Evolutionary conservation across 352 stramenopile genomes (phyloP).

Genomic region (Globisporangium lucens): DNA sequence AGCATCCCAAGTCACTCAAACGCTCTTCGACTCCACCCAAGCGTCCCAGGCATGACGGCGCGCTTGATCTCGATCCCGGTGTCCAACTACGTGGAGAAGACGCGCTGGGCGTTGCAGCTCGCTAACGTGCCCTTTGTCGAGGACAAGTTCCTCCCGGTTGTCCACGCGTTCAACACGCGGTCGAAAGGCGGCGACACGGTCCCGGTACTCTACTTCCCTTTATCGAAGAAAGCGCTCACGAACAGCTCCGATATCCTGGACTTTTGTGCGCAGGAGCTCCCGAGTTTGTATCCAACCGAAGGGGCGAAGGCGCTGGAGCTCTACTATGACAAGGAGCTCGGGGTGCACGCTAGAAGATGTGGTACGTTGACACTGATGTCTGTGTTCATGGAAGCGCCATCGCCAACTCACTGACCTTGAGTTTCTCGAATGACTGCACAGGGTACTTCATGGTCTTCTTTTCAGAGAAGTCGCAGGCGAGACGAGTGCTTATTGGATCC

Average conservation of each 20-base stretch:
- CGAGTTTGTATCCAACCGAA: slow-evolving; percentile 32
- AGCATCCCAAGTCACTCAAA: background rate
- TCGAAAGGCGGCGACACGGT: slow-evolving; percentile 36
- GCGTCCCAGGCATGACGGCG: background rate
- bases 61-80: slow-evolving; percentile 41
- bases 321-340: slow-evolving; percentile 40
- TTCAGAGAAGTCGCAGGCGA: slow-evolving; percentile 14
- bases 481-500: slow-evolving; percentile 18
- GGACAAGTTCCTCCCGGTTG: slow-evolving; percentile 37
- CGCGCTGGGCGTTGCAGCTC: slow-evolving; percentile 40
- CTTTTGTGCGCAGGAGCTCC: slow-evolving; percentile 26
- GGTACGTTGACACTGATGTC: slow-evolving; percentile 6
- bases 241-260: slow-evolving; percentile 40
- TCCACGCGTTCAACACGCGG: slow-evolving; percentile 34
- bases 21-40: background rate
- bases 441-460: slow-evolving; percentile 30
- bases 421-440: slow-evolving; percentile 5
- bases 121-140: slow-evolving; percentile 38
- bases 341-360: slow-evolving; percentile 23
- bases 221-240: slow-evolving; percentile 19
- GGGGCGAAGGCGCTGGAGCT: slow-evolving; percentile 32
- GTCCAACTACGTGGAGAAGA: slow-evolving; percentile 60
- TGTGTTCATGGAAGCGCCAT: background rate
- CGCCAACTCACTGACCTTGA: background rate
- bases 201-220: slow-evolving; percentile 29